phyloP scores from a whole-genome alignment of 257 asterid species.

The Solanum clarkiae region DNA sequence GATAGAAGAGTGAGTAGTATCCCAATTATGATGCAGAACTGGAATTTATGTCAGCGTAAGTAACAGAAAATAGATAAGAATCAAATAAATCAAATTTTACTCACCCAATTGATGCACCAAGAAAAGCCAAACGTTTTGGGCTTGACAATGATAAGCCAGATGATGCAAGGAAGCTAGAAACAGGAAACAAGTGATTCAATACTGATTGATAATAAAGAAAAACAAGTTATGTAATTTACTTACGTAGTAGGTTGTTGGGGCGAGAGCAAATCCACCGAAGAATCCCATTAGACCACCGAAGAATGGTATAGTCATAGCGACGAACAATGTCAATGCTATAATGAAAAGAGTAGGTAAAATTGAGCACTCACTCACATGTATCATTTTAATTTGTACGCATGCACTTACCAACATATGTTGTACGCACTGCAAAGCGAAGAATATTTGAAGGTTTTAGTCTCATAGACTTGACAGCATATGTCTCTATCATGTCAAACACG shows the following conservation, averaged over 20 bases:
- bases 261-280: conserved; percentile 83
- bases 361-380: not conserved
- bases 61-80: not conserved
- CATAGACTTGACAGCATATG: conserved; percentile 28
- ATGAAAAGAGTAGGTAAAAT: not conserved
- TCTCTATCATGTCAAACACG: conserved; percentile 46
- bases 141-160: conserved; percentile 19
- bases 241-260: conserved; percentile 68
- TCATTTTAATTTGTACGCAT: not conserved
- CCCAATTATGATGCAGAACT: conserved; percentile 39
- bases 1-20: conserved; percentile 34
- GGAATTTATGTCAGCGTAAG: not conserved
- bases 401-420: conserved; percentile 44
- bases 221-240: not conserved
- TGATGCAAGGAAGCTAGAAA: conserved; percentile 23
- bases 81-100: not conserved
- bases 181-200: not conserved
- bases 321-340: conserved; percentile 49
- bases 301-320: conserved; percentile 69
- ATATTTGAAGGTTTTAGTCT: conserved; percentile 26
- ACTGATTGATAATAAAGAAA: not conserved
- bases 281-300: conserved; percentile 80
- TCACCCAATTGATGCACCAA: conserved; percentile 22
- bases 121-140: conserved; percentile 16
- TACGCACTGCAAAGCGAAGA: conserved; percentile 43